A percentile compares a stretch with the other conserved stretches of the same genome.
phyloP scores from a whole-genome alignment of 2,329 filamentous ascomycete genomes.

The Xylaria sp. region DNA sequence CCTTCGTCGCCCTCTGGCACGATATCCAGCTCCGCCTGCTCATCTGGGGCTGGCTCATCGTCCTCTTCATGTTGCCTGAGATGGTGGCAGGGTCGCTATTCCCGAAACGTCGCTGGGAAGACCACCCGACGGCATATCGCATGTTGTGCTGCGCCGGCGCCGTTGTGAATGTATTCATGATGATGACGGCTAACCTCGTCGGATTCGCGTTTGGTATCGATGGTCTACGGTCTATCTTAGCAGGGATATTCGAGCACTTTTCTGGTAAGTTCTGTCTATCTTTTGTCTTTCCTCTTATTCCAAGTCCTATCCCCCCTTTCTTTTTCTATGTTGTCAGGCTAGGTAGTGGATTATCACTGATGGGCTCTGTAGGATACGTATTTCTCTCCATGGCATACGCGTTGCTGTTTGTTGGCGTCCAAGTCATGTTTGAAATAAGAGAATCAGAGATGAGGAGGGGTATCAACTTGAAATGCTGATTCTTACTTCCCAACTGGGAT shows the following conservation, averaged over 20 bases:
- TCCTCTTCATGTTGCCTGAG: constrained; percentile 93
- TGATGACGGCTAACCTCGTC: constrained; percentile 95
- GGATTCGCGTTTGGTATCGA: constrained; percentile 94
- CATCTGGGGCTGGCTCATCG: constrained; percentile 97
- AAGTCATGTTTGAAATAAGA: constrained; percentile 96
- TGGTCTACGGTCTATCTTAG: constrained; percentile 79
- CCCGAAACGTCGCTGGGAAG: constrained; percentile 76
- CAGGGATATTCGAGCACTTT: constrained; percentile 79
- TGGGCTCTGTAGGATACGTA: constrained; percentile 62
- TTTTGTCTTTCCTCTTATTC: not conserved
- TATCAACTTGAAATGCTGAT: constrained; percentile 81
- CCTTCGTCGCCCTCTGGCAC: constrained; percentile 97
- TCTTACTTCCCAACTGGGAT: too few relatives aligned
- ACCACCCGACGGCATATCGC: constrained; percentile 76
- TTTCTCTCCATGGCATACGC: constrained; percentile 78
- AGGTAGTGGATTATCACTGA: constrained; percentile 9
- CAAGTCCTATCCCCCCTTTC: not conserved
- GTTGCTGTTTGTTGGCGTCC: constrained; percentile 84
- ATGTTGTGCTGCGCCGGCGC: constrained; percentile 83
- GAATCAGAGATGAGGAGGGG: constrained; percentile 86
- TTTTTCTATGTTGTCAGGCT: not conserved
- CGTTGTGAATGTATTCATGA: constrained; percentile 87
- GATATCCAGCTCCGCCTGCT: constrained; percentile 91
- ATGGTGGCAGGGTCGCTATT: constrained; percentile 77
- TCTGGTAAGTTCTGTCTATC: constrained; percentile 60